Percentiles rank a stretch among this genome's conserved stretches.
phyloP scores from a whole-genome alignment of 2,329 filamentous ascomycete species.

The Scedosporium aurantiacum region DNA sequence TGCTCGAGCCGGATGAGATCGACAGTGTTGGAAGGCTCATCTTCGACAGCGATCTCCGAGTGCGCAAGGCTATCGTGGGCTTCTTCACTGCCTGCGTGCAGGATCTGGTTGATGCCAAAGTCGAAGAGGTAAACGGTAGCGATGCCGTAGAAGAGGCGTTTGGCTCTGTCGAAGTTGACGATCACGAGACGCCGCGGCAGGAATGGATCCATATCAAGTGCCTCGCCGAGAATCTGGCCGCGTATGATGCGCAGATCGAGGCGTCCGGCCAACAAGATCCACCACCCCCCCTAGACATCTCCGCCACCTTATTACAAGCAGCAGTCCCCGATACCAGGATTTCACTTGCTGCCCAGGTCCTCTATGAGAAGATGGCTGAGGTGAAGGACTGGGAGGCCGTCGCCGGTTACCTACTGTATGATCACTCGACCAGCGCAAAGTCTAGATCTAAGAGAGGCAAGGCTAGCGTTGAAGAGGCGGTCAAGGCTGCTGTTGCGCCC shows the following conservation, averaged over 20 bases:
- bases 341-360: slow-evolving; percentile 70
- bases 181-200: slow-evolving; percentile 62
- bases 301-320: slow-evolving; percentile 48
- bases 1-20: slow-evolving; percentile 85
- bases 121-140: slow-evolving; percentile 75
- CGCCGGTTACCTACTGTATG: slow-evolving; percentile 82
- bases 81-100: slow-evolving; percentile 87
- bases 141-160: slow-evolving; percentile 67
- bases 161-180: slow-evolving; percentile 59
- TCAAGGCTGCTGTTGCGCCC: slow-evolving; percentile 65
- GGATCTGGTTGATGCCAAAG: slow-evolving; percentile 65
- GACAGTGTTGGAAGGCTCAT: slow-evolving; percentile 79
- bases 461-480: slow-evolving; percentile 45
- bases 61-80: slow-evolving; percentile 77
- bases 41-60: slow-evolving; percentile 73
- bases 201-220: slow-evolving; percentile 92
- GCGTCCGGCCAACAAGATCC: slow-evolving; percentile 39
- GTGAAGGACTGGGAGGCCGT: slow-evolving; percentile 80
- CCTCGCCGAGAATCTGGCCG: slow-evolving; percentile 69
- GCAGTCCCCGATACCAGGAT: slow-evolving; percentile 68
- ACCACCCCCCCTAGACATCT: slow-evolving; percentile 35
- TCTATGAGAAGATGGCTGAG: slow-evolving; percentile 73
- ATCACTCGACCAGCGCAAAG: slow-evolving; percentile 62
- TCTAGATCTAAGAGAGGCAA: slow-evolving; percentile 35
- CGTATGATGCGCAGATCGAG: slow-evolving; percentile 64